Evolutionary conservation across 192 early-diverging fungal genomes (phyloP), one percentile per base, ranked within the genome.

Genomic region (Diversispora epigaea): DNA sequence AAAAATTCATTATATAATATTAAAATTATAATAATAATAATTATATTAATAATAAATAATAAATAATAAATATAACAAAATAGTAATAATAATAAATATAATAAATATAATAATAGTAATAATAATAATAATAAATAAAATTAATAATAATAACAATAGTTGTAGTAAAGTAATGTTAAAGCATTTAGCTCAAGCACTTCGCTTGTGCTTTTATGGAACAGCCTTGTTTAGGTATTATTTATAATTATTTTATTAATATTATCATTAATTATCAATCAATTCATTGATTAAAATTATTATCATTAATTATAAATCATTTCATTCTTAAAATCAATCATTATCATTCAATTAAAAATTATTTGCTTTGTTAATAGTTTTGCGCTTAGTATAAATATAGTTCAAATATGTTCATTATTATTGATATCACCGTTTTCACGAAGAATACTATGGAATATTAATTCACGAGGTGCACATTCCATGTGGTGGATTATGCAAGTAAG

Each of bases 401-500:
- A 88, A 57, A 57, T 84, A 45, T 79, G 78, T 54, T 86, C 86
- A 0, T 66, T 88, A 45, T 75, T 85, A 43, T 50, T 86, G 25
- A 67, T 69, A 21, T 32, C 25, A 32, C 86, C 86, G 0, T 84
- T 85, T 71, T 83, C 85, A n/a, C 75, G 78, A 57, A 68, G 80
- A 40, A 76, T 83, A 49, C 79, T 88, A 57, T 83, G 84, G 71
- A 76, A 80, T 52, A 82, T 88, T 44, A 88, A 88, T 71, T 81
- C 86, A 3, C 66, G 79, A 40, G 76, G 86, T 0, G 79, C 80
- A 19, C 83, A 84, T 5, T 76, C 71, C 21, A 80, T 88, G 75
- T 88, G 86, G 86, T 80, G 77, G 50, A 77, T 82, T 47, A 88
- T 88, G 86, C 86, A 87, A 79, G 84, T 82, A 78, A 50, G 41